phyloP scores from a whole-genome alignment of 805 yeast genomes.

The Ogataea naganishii region DNA sequence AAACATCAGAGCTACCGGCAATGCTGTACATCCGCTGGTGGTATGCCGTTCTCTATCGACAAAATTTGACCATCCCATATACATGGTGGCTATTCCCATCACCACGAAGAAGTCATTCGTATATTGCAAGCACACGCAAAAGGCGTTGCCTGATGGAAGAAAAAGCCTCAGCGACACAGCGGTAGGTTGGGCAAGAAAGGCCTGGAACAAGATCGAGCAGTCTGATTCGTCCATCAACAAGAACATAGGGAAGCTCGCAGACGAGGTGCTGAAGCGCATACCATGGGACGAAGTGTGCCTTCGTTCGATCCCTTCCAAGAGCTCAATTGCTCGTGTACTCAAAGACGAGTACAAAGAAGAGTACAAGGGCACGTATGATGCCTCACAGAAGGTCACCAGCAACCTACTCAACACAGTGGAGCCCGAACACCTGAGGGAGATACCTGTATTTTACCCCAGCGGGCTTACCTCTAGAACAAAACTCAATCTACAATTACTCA shows the following conservation, averaged over 20 bases:
- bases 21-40: constrained; percentile 1
- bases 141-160: constrained; percentile 23
- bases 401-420: constrained; percentile 5
- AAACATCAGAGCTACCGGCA: background rate
- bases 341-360: constrained; percentile 20
- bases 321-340: constrained; percentile 44
- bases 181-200: constrained; percentile 38
- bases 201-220: constrained; percentile 54
- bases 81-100: constrained; percentile 65
- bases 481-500: constrained; percentile 29
- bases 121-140: constrained; percentile 52
- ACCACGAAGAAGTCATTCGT: constrained; percentile 53
- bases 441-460: constrained; percentile 47
- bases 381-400: constrained; percentile 3
- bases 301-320: constrained; percentile 65
- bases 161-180: constrained; percentile 29
- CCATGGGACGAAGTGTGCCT: constrained; percentile 79
- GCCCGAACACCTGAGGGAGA: constrained; percentile 21
- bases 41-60: background rate
- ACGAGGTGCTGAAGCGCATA: constrained; percentile 46
- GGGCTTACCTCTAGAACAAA: constrained; percentile 20
- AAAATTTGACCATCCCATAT: constrained; percentile 31
- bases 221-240: constrained; percentile 52
- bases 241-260: constrained; percentile 45
- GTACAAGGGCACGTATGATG: constrained; percentile 8